Conservation (phyloP, 305 asterid species). For the Solanum hybrid region DNA sequence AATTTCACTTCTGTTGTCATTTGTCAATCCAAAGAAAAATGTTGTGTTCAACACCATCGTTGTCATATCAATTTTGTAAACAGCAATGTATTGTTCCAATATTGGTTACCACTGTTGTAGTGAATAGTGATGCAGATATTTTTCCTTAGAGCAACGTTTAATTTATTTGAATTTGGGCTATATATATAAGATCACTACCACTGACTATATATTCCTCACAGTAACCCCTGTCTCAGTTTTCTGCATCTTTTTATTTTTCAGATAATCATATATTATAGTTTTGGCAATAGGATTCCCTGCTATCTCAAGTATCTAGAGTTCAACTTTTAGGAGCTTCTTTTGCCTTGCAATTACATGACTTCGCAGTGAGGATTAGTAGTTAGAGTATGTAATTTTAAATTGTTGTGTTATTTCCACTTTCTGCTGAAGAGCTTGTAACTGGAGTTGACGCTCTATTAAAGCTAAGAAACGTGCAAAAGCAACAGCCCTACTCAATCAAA, state of each 20-base stretch:
- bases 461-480: neutral
- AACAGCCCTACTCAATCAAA: neutral
- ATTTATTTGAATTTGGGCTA: neutral
- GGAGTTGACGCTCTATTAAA: neutral
- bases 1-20: neutral
- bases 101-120: neutral
- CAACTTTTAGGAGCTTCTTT: neutral
- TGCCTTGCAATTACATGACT: neutral
- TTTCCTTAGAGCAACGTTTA: neutral
- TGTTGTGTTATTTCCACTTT: neutral
- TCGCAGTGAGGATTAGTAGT: neutral
- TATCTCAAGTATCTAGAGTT: neutral
- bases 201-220: too few species aligned
- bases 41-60: neutral
- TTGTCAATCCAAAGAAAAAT: neutral
- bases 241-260: too few species aligned
- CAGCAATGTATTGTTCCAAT: neutral
- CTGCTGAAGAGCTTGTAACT: neutral
- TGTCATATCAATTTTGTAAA: neutral
- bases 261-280: neutral
- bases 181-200: too few species aligned
- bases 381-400: neutral
- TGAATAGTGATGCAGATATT: neutral
- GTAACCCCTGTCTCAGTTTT: too few species aligned
- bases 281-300: neutral